These are phyloP conservation scores for Tricladium varicosporioides DNA, from an alignment of 2,329 filamentous ascomycete genomes.

Conservation along the genomic window DNA sequence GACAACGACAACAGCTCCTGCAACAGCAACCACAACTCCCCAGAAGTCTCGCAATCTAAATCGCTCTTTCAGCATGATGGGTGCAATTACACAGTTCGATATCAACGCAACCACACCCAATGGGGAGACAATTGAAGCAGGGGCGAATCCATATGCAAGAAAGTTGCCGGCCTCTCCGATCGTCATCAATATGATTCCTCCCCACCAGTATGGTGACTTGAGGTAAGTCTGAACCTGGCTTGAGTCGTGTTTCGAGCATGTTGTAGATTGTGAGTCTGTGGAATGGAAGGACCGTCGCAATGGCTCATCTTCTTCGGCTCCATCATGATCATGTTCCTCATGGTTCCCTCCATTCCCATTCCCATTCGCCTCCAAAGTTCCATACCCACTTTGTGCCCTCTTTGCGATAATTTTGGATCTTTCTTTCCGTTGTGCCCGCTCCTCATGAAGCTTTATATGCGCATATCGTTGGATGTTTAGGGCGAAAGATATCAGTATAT, in stretches of 20 bases:
- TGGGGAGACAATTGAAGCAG: slow-evolving; percentile 94
- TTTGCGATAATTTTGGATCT: slow-evolving; percentile 50
- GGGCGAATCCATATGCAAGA: slow-evolving; percentile 94
- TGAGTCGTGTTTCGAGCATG: slow-evolving; percentile 41
- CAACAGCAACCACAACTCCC: slow-evolving; percentile 84
- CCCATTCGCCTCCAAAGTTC: slow-evolving; percentile 38
- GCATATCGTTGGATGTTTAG: slow-evolving; percentile 96
- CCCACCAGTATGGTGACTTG: slow-evolving; percentile 93
- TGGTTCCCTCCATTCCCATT: slow-evolving; percentile 20
- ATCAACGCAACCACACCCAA: slow-evolving; percentile 95
- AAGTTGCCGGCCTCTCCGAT: slow-evolving; percentile 95
- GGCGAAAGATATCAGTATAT: slow-evolving; percentile 90
- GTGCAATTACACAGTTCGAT: slow-evolving; percentile 95
- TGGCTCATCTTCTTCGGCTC: slow-evolving; percentile 46
- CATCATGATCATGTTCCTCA: slow-evolving; percentile 34
- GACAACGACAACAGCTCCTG: slow-evolving; percentile 87
- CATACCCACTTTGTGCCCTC: slow-evolving; percentile 38
- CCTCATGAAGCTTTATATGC: slow-evolving; percentile 77
- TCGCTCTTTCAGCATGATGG: slow-evolving; percentile 85
- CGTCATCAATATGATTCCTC: slow-evolving; percentile 87
- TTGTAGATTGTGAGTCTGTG: slow-evolving; percentile 38
- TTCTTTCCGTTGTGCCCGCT: slow-evolving; percentile 58
- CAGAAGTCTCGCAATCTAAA: slow-evolving; percentile 83
- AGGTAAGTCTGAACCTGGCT: slow-evolving; percentile 60
- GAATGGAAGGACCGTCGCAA: slow-evolving; percentile 52